Evolutionary conservation across 129 eudicot species (phyloP), one percentile per base, ranked within the genome.

Genomic region (Erigeron canadensis): DNA sequence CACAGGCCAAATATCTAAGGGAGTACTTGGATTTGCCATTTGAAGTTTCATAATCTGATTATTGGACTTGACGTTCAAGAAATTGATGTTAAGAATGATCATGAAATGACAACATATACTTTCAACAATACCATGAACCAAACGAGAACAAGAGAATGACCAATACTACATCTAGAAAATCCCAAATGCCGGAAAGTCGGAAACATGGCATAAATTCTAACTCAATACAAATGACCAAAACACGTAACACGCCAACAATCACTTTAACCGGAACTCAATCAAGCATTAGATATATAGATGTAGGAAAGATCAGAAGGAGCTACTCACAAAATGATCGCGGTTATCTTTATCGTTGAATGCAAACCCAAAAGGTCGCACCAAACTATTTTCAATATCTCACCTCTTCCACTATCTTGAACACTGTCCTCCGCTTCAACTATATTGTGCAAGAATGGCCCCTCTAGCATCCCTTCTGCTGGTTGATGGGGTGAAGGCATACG

Each of bases 401-500:
- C 11, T 8, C 12, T 63, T 63, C 10, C 28, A n/a, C 48, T 63
- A 63, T 38, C 40, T 63, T 63, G 23, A 41, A 63, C 39, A 12
- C 40, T 63, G 23, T 63, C 5, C 67, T 63, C 67, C 15, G 48
- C 4, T 39, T 63, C 67, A 15, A 40, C 13, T 63, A 17, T 63
- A 7, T 63, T 28, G 62, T 21, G 39, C 48, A 63, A 63, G 10
- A 63, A 63, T 40, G 67, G 67, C 15, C 67, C 67, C 67, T 63
- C 67, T 37, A 63, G 41, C 40, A 21, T 39, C 46, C 67, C 67
- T 63, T 39, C 67, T n/a, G 8, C 45, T 40, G 40, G 28, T 2
- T 63, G 67, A 63, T 41, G 21, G n/a, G 67, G 47, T 63, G 47
- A 39, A 63, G 67, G 67, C 67, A 15, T 63, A 12, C 67, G 47